phyloP scores from a whole-genome alignment of 78 protist species.

The Diacronema lutheri region DNA sequence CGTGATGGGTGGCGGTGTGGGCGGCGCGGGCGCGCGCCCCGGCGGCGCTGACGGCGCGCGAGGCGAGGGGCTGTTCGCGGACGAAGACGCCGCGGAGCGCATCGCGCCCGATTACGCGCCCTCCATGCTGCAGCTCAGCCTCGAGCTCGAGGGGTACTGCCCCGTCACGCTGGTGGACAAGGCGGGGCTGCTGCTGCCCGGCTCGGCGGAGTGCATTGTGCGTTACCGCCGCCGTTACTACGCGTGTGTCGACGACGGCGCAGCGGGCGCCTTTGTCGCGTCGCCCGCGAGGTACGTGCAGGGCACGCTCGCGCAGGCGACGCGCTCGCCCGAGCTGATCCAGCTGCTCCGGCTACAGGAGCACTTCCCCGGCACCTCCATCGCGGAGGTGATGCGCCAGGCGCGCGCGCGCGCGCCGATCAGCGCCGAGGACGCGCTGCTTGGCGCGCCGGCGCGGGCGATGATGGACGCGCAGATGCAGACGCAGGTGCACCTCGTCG shows the following conservation, averaged over 20 bases:
- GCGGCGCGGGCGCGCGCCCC: too few relatives aligned
- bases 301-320: not conserved
- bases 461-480: not conserved
- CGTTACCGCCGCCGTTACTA: too few relatives aligned
- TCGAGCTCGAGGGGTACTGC: not conserved
- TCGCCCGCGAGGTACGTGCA: not conserved
- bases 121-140: too few relatives aligned
- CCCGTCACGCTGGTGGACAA: not conserved
- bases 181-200: not conserved
- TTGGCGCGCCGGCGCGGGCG: too few relatives aligned
- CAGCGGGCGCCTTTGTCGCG: not conserved
- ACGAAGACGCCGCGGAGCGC: too few relatives aligned
- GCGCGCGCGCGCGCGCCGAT: not conserved
- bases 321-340: slow-evolving; percentile 15
- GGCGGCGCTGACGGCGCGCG: too few relatives aligned
- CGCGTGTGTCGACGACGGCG: too few relatives aligned
- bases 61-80: too few relatives aligned
- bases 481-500: not conserved
- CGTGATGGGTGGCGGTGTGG: too few relatives aligned
- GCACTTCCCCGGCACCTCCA: not conserved
- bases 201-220: not conserved
- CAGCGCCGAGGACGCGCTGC: not conserved
- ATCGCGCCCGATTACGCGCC: too few relatives aligned
- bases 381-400: not conserved
- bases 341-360: slow-evolving; percentile 6